A percentile compares a stretch with the other conserved stretches of the same genome.
Conservation (phyloP, 306 rosid genomes). For the Acacia crassicarpa region DNA sequence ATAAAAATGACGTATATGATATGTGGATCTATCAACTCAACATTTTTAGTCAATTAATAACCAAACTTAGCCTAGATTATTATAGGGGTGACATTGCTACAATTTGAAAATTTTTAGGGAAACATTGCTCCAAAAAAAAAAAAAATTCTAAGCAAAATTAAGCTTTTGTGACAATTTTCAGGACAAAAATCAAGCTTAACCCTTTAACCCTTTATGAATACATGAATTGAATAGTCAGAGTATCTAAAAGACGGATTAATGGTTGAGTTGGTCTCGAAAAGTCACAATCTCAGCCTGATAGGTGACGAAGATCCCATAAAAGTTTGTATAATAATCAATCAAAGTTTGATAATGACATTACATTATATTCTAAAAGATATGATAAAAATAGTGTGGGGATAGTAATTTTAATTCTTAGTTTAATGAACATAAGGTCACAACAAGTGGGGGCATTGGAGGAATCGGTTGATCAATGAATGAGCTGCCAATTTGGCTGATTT, state of each 20-base stretch:
- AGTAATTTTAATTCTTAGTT: not conserved
- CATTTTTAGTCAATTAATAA: too few relatives aligned
- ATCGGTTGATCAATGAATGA: constrained; percentile 20
- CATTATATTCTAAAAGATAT: not conserved
- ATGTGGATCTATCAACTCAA: too few relatives aligned
- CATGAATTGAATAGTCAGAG: not conserved
- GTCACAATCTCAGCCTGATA: constrained; percentile 13
- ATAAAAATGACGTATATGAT: too few relatives aligned
- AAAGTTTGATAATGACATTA: constrained; percentile 10
- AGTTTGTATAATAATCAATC: constrained; percentile 5
- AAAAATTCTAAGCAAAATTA: too few relatives aligned
- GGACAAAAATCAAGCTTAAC: too few relatives aligned
- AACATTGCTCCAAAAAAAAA: too few relatives aligned
- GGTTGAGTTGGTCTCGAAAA: constrained; percentile 15
- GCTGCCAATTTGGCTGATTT: not conserved
- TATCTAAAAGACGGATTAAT: not conserved
- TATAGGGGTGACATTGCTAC: too few relatives aligned
- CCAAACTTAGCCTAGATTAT: too few relatives aligned
- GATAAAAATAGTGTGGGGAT: not conserved
- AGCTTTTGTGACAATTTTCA: too few relatives aligned
- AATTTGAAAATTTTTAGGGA: too few relatives aligned
- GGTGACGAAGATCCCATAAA: not conserved
- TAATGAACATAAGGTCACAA: not conserved
- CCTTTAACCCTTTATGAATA: too few relatives aligned
- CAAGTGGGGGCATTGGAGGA: constrained; percentile 25